These are phyloP conservation scores for Trypanosoma boissoni DNA, from an alignment of 208 protist genomes.

Conservation along the genomic window DNA sequence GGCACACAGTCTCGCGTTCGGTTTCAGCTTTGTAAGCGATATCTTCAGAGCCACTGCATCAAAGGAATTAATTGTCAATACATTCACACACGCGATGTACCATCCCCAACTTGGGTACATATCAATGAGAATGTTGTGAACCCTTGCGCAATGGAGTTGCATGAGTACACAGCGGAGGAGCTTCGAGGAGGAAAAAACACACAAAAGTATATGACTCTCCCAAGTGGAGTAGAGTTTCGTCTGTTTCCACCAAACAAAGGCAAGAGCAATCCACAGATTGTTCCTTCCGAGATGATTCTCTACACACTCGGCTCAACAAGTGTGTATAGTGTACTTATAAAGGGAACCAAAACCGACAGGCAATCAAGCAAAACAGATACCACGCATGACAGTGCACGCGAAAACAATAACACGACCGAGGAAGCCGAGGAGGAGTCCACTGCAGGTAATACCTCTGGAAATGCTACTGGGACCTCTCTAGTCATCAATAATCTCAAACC, in stretches of 20 bases:
- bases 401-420: not conserved
- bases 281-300: constrained; percentile 56
- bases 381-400: constrained; percentile 1
- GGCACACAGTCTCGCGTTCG: constrained; percentile 54
- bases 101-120: constrained; percentile 47
- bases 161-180: constrained; percentile 22
- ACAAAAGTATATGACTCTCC: constrained; percentile 41
- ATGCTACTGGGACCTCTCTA: not conserved
- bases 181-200: constrained; percentile 54
- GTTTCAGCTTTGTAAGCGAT: constrained; percentile 68
- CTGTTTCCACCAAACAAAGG: constrained; percentile 62
- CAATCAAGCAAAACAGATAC: constrained; percentile 2
- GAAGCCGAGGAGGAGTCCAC: not conserved
- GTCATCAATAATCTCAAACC: constrained; percentile 27
- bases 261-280: constrained; percentile 39
- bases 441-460: not conserved
- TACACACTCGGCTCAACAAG: constrained; percentile 43
- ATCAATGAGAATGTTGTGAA: constrained; percentile 65
- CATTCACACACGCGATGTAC: constrained; percentile 45
- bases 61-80: constrained; percentile 48
- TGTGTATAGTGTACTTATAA: constrained; percentile 23
- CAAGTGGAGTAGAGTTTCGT: constrained; percentile 37
- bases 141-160: constrained; percentile 2
- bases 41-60: constrained; percentile 35
- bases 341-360: not conserved